A percentile compares a stretch with the other conserved stretches of the same genome.
Conservation (phyloP, 345 rosid genomes). For the Syzygium oleosum region DNA sequence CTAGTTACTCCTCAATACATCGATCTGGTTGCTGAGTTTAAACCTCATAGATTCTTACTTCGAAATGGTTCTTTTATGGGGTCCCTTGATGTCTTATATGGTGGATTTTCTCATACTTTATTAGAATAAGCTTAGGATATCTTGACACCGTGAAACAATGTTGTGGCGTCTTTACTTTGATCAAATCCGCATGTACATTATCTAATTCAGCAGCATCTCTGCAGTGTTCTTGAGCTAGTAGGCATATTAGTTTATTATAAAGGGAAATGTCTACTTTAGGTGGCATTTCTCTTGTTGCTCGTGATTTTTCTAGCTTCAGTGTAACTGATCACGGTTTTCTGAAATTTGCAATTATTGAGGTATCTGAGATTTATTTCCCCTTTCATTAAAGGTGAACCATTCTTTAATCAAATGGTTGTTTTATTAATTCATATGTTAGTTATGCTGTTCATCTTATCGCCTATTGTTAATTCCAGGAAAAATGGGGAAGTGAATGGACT, state of each 20-base stretch:
- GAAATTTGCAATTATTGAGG: not conserved
- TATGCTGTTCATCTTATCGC: not conserved
- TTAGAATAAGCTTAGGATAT: not conserved
- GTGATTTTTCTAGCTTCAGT: not conserved
- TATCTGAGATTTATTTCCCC: not conserved
- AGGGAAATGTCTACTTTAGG: not conserved
- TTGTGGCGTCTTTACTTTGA: not conserved
- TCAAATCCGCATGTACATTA: not conserved
- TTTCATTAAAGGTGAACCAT: not conserved
- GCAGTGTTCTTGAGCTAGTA: not conserved
- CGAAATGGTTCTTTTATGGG: not conserved
- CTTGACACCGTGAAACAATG: not conserved
- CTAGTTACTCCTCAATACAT: not conserved
- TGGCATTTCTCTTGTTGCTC: not conserved
- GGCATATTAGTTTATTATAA: not conserved
- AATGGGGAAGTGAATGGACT: constrained; percentile 26
- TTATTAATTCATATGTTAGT: not conserved
- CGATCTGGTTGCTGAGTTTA: not conserved
- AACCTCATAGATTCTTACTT: not conserved
- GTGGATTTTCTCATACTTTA: not conserved
- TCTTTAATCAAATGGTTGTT: not conserved
- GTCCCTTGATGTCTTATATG: not conserved
- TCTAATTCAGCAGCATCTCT: not conserved
- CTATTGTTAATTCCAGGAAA: constrained; percentile 18
- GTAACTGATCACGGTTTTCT: not conserved